Evolutionary conservation across 2,329 filamentous ascomycete species (phyloP), one percentile per base, ranked within the genome.

Genomic region (Aspergillus floridensis): DNA sequence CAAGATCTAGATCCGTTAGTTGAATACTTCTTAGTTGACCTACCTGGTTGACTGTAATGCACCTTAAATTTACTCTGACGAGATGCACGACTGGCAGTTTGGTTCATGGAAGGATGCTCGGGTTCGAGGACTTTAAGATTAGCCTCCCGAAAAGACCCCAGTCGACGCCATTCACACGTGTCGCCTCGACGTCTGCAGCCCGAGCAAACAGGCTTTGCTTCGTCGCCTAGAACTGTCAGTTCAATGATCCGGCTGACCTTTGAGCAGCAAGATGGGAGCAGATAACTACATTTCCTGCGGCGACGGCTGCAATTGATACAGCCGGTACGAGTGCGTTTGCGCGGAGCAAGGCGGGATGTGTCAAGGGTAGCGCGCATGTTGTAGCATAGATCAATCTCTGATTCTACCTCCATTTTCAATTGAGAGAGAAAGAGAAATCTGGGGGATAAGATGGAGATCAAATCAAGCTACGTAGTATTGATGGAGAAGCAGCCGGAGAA

Each of bases 291-390:
- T 68, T 74, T 74, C 53, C 71, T 66, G 22, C 70, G 64, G 21
- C 70, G 63, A 21, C 68, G 71, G 63, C 70, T 70, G 64, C 72
- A 74, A 56, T 70, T 71, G 26, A 71, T 53, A 61, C 71, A 75
- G 0, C 72, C 72, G 2, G 67, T 71, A 53, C 72, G 64, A 4
- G 70, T 73, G 29, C 72, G 66, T 44, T 66, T 69, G 54, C 64
- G 59, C 24, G 61, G 61, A n/a, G 38, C 35, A 32, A 47, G 51
- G 16, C 53, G 62, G 26, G 49, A 31, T 10, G 44, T 47, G 41
- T 49, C 46, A 26, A 52, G 55, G 16, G 19, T 21, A 35, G 55
- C 19, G 14, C 53, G 55, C 57, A 61, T 54, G 21, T 32, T 26
- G 26, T 19, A 14, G 22, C 35, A 5, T 8, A 14, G 10, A 32